phyloP scores from a whole-genome alignment of 352 stramenopile species.

The Pythium folliculosum region DNA sequence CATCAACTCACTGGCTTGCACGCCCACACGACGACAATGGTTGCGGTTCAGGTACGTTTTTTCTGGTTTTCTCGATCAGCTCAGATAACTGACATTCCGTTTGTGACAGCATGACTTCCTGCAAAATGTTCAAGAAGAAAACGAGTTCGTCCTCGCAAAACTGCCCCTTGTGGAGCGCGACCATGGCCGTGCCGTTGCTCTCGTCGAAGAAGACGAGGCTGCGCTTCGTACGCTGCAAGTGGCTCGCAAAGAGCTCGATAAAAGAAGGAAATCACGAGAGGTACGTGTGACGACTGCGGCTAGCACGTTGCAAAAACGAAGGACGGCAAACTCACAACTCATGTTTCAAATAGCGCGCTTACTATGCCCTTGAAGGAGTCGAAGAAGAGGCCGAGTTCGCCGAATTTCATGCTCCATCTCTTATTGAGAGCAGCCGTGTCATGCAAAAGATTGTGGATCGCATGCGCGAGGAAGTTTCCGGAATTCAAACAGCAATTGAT shows the following conservation, averaged over 20 bases:
- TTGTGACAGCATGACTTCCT: slow-evolving; percentile 49
- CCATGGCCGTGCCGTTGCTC: slow-evolving; percentile 40
- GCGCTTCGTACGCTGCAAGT: slow-evolving; percentile 31
- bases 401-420: slow-evolving; percentile 61
- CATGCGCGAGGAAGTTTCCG: slow-evolving; percentile 32
- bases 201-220: slow-evolving; percentile 50
- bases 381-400: slow-evolving; percentile 80
- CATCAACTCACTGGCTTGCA: slow-evolving; percentile 53
- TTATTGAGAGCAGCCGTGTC: slow-evolving; percentile 58
- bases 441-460: slow-evolving; percentile 53
- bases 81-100: not conserved
- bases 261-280: slow-evolving; percentile 46
- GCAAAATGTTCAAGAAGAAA: slow-evolving; percentile 45
- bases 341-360: slow-evolving; percentile 31
- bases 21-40: slow-evolving; percentile 36
- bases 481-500: slow-evolving; percentile 27
- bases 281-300: slow-evolving; percentile 9
- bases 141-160: slow-evolving; percentile 49
- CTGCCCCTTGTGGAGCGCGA: slow-evolving; percentile 60
- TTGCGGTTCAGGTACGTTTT: slow-evolving; percentile 52
- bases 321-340: too few species aligned
- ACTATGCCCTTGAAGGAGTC: slow-evolving; percentile 61
- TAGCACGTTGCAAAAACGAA: too few species aligned
- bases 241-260: slow-evolving; percentile 32
- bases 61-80: too few species aligned